phyloP scores from a whole-genome alignment of 306 rosid species.

The barrel medic (Medicago truncatula) region MtrunA17r5.0-ANR NC_053046.1:2960501-2961000 shows the following conservation, averaged over 20 bases:
- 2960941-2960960: conserved; percentile 92
- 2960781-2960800: conserved; percentile 2
- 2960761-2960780: background rate
- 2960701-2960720: conserved; percentile 10
- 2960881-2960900: conserved; percentile 17
- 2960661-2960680: conserved; percentile 13
- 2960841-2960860: conserved; percentile 6
- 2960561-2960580: background rate
- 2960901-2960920: conserved; percentile 32
- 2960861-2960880: conserved; percentile 24
- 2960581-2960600: background rate
- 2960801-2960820: conserved; percentile 1
- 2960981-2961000: conserved; percentile 82
- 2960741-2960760: background rate
- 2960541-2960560: conserved; percentile 3
- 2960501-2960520: background rate
- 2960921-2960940: conserved; percentile 78
- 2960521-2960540: conserved; percentile 24
- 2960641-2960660: background rate
- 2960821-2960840: conserved; percentile 5
- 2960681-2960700: conserved; percentile 9
- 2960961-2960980: conserved; percentile 86
- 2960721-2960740: conserved; percentile 20
- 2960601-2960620: conserved; percentile 6
- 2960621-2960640: background rate